Evolutionary conservation across 192 early-diverging fungal species (phyloP).

Genomic region (Geosiphon pyriformis): DNA sequence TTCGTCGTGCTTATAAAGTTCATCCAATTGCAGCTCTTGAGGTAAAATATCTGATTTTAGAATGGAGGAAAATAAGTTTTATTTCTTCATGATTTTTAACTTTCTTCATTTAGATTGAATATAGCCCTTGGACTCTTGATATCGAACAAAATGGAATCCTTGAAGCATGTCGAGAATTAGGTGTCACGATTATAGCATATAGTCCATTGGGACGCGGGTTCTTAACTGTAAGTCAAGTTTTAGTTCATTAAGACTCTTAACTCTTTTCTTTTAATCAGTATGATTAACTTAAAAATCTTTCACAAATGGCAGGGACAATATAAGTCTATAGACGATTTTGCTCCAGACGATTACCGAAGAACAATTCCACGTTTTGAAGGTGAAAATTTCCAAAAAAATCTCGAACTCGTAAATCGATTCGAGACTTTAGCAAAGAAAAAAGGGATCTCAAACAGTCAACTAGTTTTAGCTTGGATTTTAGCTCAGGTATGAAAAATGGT

Average conservation of each 20-base stretch:
- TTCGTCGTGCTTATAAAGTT: slow-evolving; percentile 60
- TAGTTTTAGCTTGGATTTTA: slow-evolving; percentile 62
- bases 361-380: slow-evolving; percentile 51
- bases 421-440: slow-evolving; percentile 47
- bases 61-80: background rate
- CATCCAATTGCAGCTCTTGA: slow-evolving; percentile 62
- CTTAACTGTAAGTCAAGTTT: slow-evolving; percentile 35
- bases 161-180: slow-evolving; percentile 65
- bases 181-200: slow-evolving; percentile 67
- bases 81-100: background rate
- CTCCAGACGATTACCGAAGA: slow-evolving; percentile 46
- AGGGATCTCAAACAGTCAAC: slow-evolving; percentile 43
- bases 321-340: slow-evolving; percentile 55
- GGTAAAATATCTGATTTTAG: slow-evolving; percentile 18
- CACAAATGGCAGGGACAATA: slow-evolving; percentile 50
- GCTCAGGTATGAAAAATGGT: slow-evolving; percentile 59
- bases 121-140: slow-evolving; percentile 16
- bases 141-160: slow-evolving; percentile 59
- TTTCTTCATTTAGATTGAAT: background rate
- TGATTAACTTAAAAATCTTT: slow-evolving; percentile 41
- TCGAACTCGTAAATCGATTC: slow-evolving; percentile 51
- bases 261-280: slow-evolving; percentile 12
- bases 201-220: slow-evolving; percentile 70
- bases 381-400: slow-evolving; percentile 56
- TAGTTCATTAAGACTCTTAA: background rate